Base-by-base conservation (phyloP, 805 yeast species). In the Barnettozyma wickerhamii region DNA sequence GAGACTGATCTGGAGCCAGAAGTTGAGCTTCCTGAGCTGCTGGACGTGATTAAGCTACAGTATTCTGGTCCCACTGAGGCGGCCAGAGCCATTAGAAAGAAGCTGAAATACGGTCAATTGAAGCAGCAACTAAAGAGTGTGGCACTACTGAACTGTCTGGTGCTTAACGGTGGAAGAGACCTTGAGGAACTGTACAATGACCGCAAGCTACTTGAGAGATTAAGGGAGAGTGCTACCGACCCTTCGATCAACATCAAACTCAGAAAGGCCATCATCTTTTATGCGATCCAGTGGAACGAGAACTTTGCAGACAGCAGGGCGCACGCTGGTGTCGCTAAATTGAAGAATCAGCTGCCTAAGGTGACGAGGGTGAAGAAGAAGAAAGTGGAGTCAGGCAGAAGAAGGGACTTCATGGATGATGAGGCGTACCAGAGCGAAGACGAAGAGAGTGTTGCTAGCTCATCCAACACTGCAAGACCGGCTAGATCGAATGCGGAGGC, bases 81-180 rank as follows among this genome's bases (percentile, higher is more conserved):
- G 2, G 97, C 97, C 0, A 71, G 98, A 32, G 95, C 96, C 1
- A 65, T 93, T 18, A 74, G 99, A 37, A 93, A 93, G 69, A 79
- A 81, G 54, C 65, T 93, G 56, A 93, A 95, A 64, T 84, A 91
- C 56, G 98, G 97, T n/a, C 57, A 32, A 18, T 23, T 63, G 5
- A 62, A 66, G 15, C 83, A 82, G 49, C 95, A 86, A 58, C 52
- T 74, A 39, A 75, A 85, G 34, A 84, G 95, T 0, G 60, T 89
- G 64, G 82, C 55, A 37, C 42, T 83, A 10, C 60, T 81, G 30
- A 85, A 84, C 50, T 63, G 76, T 15, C 58, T 83, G 18, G 78
- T 84, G 2, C 72, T 77, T 28, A 81, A 81, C 55, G 77, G 75
- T 20, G 73, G 74, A 1, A 57, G 47, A 10, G 52, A 41, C 10